Evolutionary conservation across 2,329 filamentous ascomycete species (phyloP).

Genomic region (Aschersonia sp.): DNA sequence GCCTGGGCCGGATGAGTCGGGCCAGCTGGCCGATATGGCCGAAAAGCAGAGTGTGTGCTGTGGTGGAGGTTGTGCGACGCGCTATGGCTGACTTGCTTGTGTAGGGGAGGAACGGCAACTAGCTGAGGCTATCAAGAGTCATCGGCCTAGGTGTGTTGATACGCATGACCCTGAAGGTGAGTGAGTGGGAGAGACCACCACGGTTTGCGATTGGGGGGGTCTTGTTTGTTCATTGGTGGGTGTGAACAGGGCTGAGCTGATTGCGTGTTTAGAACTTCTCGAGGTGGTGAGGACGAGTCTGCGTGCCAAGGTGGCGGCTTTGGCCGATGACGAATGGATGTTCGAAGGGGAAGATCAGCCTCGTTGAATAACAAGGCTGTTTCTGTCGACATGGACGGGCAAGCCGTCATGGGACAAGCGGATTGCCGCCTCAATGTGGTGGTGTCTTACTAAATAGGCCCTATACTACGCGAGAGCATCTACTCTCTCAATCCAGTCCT

Average conservation of each 20-base stretch:
- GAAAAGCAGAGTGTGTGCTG: conserved; percentile 37
- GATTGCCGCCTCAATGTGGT: not conserved
- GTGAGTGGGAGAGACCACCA: conserved; percentile 5
- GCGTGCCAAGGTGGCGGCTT: conserved; percentile 53
- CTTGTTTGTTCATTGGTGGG: not conserved
- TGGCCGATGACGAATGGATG: conserved; percentile 86
- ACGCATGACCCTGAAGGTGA: conserved; percentile 53
- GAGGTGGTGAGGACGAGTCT: conserved; percentile 57
- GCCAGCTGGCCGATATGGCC: conserved; percentile 40
- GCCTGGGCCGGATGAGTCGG: conserved; percentile 36
- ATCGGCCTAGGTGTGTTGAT: conserved; percentile 39
- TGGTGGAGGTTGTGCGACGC: too few species aligned
- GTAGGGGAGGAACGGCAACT: conserved; percentile 45
- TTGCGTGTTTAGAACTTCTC: conserved; percentile 42
- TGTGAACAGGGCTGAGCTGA: not conserved
- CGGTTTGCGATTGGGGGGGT: too few species aligned
- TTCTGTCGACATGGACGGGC: too few species aligned
- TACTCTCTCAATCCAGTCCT: conserved; percentile 36
- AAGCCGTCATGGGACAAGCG: too few species aligned
- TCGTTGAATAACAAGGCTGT: conserved; percentile 11
- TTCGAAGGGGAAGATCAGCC: conserved; percentile 55
- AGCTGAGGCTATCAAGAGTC: conserved; percentile 46
- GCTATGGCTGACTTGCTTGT: not conserved
- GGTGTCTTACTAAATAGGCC: not conserved
- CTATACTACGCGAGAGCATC: not conserved